Evolutionary conservation across 441 rosid genomes (phyloP), one percentile per base, ranked within the genome.

Genomic region (Hura crepitans): DNA sequence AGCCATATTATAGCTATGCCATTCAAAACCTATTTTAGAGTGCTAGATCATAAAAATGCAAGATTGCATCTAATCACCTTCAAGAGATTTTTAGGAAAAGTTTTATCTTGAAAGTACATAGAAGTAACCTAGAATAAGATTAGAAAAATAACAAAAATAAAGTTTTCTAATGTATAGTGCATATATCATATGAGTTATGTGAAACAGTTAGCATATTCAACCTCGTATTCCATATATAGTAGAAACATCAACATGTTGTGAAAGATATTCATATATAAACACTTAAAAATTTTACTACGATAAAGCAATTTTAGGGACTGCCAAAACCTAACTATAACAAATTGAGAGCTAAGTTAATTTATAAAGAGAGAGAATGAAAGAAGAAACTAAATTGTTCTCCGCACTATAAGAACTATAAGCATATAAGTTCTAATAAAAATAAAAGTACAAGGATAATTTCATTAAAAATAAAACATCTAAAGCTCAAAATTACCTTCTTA

Each of bases 401-500:
- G 35, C 28, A 35, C 27, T 31, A 31, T n/a, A 23, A 27, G 35
- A 33, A 25, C 51, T 51, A 39, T 20, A 17, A 18, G 28, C 14
- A 59, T 6, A 60, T 5, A 59, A 51, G 18, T 59, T 69, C 28
- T 17, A 39, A 42, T 17, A 27, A 57, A 42, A 53, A 8, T 33
- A 39, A n/a, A n/a, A 22, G 7, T 49, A 57, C n/a, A 22, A 14
- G 28, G 35, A 11, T 18, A 23, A 17, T 43, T 27, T 35, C 62
- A 0, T 15, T 2, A 66, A 61, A 22, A 58, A 62, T 27, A 23
- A 70, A 62, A 31, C 5, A 53, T 61, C 53, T 31, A n/a, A 62
- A 31, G 62, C 42, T 47, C 28, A n/a, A 31, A 66, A 46, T 69
- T 82, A 95, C 99, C 98, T 92, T 81, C 73, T 95, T 96, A 51